These are phyloP conservation scores for Neopestalotiopsis rosae DNA, from an alignment of 2,329 filamentous ascomycete species.

Conservation along the genomic window DNA sequence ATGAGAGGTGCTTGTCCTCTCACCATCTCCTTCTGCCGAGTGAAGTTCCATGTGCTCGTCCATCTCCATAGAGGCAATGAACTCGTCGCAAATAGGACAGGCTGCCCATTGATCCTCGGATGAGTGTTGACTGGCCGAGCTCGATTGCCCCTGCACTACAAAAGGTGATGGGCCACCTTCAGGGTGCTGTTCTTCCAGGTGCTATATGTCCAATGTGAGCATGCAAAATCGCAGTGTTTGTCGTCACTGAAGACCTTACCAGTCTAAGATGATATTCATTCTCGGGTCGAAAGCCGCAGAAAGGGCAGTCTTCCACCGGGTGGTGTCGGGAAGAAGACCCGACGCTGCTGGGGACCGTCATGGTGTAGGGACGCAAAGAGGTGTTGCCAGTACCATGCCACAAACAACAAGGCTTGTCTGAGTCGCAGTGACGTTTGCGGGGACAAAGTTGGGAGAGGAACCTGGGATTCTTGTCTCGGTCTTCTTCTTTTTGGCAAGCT, in stretches of 20 bases:
- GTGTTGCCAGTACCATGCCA: not conserved
- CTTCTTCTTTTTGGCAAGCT: no score
- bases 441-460: not conserved
- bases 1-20: constrained; percentile 33
- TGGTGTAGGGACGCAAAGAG: not conserved
- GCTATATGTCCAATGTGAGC: constrained; percentile 20
- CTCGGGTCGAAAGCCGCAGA: constrained; percentile 42
- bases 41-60: constrained; percentile 66
- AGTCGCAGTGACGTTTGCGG: not conserved
- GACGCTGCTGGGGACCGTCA: constrained; percentile 4
- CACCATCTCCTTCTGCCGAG: constrained; percentile 49
- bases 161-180: constrained; percentile 31
- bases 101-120: constrained; percentile 49
- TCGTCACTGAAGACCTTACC: not conserved
- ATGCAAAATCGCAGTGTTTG: not conserved
- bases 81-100: constrained; percentile 65
- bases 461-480: not conserved
- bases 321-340: constrained; percentile 16
- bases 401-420: not conserved
- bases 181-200: constrained; percentile 36
- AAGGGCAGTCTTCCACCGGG: constrained; percentile 38
- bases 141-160: constrained; percentile 22
- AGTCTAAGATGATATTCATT: constrained; percentile 35
- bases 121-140: not conserved
- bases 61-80: constrained; percentile 56